Evolutionary conservation across 305 asterid species (phyloP), one percentile per base, ranked within the genome.

Genomic region (Rubia peregrina): DNA sequence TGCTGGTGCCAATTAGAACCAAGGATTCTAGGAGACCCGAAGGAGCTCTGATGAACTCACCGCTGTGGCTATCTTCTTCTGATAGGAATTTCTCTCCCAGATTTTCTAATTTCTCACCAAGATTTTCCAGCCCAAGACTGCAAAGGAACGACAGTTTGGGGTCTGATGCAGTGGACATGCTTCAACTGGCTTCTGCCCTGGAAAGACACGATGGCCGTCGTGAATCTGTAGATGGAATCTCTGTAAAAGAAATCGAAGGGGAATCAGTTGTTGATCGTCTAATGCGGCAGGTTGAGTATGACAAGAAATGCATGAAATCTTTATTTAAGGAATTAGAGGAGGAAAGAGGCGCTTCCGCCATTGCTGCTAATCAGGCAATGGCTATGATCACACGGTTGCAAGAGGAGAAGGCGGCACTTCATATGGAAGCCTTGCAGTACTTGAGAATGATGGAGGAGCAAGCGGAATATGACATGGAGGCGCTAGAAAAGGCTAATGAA

Each of bases 391-490:
- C 96, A 10, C 86, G 95, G 81, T 76, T 91, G 82, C 96, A 91
- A 79, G 96, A 88, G 81, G 97, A 91, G 83, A 91, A 91, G 75
- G 90, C 97, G 36, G 80, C 90, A 5, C 86, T 91, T 63, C 96
- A 83, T 71, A 82, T 90, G 96, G 97, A 91, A 75, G 95, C 96
- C 19, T 74, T 86, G 81, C 96, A 91, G 73, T 91, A 89, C 82
- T 74, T 91, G 67, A 73, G 97, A 74, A 89, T 91, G 97, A 89
- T 91, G 97, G 97, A 91, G 79, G 97, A 91, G 66, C 96, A 91
- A 77, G 93, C 97, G 6, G 91, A 88, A 73, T 90, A 89, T 69
- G 97, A 91, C 70, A 80, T 86, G 84, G 96, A 89, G 75, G 95
- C 97, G 12, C 78, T 91, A 64, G 86, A 84, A 73, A 86, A 80